A percentile compares a stretch with the other conserved stretches of the same genome.
These are phyloP conservation scores for Cladobotryum mycophilum DNA, from an alignment of 2,329 filamentous ascomycete species.

Conservation along the genomic window DNA sequence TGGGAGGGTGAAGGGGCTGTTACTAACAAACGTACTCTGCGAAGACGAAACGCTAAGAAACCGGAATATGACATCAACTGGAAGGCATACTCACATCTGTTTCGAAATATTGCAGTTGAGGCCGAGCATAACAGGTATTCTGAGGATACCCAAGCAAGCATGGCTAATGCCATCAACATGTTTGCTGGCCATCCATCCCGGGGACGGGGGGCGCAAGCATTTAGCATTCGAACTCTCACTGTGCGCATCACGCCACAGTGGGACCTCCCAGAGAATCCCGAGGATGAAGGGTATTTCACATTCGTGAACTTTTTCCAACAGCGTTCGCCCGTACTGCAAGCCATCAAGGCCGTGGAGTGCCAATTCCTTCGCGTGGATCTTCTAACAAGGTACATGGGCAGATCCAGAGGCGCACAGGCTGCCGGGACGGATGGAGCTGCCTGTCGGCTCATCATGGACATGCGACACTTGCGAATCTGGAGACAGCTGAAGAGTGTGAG, in stretches of 20 bases:
- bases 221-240: constrained; percentile 35
- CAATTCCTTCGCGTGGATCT: constrained; percentile 32
- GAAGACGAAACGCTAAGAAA: neutral
- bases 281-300: constrained; percentile 21
- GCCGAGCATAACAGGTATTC: constrained; percentile 35
- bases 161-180: constrained; percentile 31
- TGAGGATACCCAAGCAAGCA: constrained; percentile 18
- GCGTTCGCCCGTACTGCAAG: constrained; percentile 22
- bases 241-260: constrained; percentile 33
- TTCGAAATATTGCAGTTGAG: constrained; percentile 37
- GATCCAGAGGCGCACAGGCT: neutral
- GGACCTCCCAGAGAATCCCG: constrained; percentile 4
- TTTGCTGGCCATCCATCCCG: constrained; percentile 24
- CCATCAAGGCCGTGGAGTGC: constrained; percentile 28
- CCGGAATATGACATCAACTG: constrained; percentile 23
- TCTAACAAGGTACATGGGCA: constrained; percentile 15
- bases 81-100: constrained; percentile 30
- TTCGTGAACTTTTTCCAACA: constrained; percentile 31
- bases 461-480: constrained; percentile 7
- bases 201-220: constrained; percentile 9
- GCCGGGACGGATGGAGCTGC: neutral
- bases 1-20: constrained; percentile 13
- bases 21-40: neutral
- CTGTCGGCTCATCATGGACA: constrained; percentile 13
- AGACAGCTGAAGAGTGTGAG: neutral